A percentile compares a stretch with the other conserved stretches of the same genome.
Evolutionary conservation across 2,329 filamentous ascomycete genomes (phyloP).

Genomic region (Phyllosticta citribraziliensis): DNA sequence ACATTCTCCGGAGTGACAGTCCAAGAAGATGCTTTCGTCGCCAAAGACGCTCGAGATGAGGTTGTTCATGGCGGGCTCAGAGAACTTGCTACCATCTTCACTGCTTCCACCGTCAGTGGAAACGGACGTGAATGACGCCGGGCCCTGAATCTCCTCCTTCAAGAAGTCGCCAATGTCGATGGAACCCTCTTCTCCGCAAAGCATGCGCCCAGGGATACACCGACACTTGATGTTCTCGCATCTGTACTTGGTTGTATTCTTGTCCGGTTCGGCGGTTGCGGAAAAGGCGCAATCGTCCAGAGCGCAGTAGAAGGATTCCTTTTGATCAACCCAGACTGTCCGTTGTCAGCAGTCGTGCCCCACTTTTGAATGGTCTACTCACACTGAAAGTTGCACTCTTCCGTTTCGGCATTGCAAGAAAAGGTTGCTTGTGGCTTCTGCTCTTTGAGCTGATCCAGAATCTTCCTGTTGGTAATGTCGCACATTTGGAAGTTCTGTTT

Average conservation of each 20-base stretch:
- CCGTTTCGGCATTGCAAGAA: conserved; percentile 65
- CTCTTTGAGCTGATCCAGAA: conserved; percentile 73
- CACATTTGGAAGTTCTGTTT: conserved; percentile 97
- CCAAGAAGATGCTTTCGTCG: conserved; percentile 76
- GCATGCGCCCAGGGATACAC: conserved; percentile 84
- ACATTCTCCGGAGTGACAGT: conserved; percentile 82
- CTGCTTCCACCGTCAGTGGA: conserved; percentile 47
- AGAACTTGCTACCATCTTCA: conserved; percentile 69
- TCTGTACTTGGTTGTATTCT: conserved; percentile 75
- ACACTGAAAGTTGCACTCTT: conserved; percentile 93
- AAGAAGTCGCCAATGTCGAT: conserved; percentile 90
- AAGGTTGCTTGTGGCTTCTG: conserved; percentile 91
- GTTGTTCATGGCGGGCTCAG: conserved; percentile 85
- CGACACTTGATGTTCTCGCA: conserved; percentile 79
- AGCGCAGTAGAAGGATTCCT: conserved; percentile 93
- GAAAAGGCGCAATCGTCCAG: conserved; percentile 69
- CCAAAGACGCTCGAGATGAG: conserved; percentile 84
- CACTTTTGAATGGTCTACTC: conserved; percentile 24
- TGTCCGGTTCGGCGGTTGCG: conserved; percentile 55
- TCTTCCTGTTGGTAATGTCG: conserved; percentile 93
- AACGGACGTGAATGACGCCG: conserved; percentile 69
- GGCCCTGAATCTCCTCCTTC: conserved; percentile 70
- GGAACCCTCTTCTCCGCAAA: conserved; percentile 84
- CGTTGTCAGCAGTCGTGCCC: conserved; percentile 13
- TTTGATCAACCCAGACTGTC: conserved; percentile 84